phyloP scores from a whole-genome alignment of 192 early-diverging fungal species.

The Mortierella alpina region DNA sequence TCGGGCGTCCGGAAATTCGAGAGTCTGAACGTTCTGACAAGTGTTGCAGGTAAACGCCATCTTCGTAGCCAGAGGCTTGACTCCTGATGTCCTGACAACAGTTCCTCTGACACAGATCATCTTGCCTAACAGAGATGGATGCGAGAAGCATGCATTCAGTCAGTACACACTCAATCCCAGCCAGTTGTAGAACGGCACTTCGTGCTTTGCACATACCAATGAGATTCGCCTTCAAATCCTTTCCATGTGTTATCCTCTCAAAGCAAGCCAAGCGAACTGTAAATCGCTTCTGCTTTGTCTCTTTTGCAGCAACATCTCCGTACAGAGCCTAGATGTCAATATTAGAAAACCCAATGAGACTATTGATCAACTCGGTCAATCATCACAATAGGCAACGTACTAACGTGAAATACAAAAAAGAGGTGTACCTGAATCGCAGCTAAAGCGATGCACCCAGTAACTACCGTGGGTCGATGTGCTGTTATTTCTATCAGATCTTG shows the following conservation, averaged over 20 bases:
- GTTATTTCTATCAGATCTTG: slow-evolving; percentile 12
- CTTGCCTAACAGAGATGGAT: slow-evolving; percentile 52
- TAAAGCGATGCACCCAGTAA: slow-evolving; percentile 29
- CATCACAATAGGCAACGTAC: not conserved
- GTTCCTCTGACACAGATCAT: slow-evolving; percentile 81
- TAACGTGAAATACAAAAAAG: not conserved
- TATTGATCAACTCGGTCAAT: not conserved
- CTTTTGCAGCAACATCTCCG: slow-evolving; percentile 19
- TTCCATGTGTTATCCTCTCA: slow-evolving; percentile 46
- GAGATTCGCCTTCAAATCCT: slow-evolving; percentile 78
- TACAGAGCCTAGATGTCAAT: slow-evolving; percentile 10
- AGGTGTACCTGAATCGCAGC: slow-evolving; percentile 30
- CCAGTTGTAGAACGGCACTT: not conserved
- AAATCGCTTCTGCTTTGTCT: slow-evolving; percentile 5
- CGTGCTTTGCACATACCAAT: slow-evolving; percentile 59
- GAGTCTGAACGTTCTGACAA: slow-evolving; percentile 66
- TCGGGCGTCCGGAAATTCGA: slow-evolving; percentile 74
- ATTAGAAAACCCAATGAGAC: too few relatives aligned
- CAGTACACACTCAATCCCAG: not conserved
- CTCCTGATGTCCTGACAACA: slow-evolving; percentile 79
- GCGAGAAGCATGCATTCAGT: not conserved
- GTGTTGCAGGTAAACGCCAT: slow-evolving; percentile 72
- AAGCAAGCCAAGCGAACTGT: slow-evolving; percentile 24
- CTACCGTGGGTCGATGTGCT: slow-evolving; percentile 13
- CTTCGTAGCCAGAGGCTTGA: slow-evolving; percentile 74